Conservation (phyloP, 2,329 filamentous ascomycete genomes). For the Talaromyces islandicus region DNA sequence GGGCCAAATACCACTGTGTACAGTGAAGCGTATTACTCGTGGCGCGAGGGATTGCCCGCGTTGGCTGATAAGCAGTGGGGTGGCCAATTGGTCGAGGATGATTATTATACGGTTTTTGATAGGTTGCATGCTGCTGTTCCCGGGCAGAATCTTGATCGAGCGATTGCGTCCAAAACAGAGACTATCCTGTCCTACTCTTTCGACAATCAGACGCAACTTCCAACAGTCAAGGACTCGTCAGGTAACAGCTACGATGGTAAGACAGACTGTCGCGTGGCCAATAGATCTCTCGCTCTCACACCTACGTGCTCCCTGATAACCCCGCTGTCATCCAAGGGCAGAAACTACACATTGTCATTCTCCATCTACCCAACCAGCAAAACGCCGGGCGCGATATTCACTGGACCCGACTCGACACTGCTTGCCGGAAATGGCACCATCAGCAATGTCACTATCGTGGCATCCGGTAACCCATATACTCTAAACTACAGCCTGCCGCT, state of each 20-base stretch:
- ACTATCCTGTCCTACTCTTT: constrained; percentile 43
- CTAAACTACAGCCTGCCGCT: constrained; percentile 38
- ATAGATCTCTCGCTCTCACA: constrained; percentile 26
- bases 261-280: constrained; percentile 27
- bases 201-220: constrained; percentile 21
- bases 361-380: constrained; percentile 29
- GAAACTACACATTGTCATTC: constrained; percentile 50
- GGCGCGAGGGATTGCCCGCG: constrained; percentile 41
- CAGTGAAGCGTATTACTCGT: constrained; percentile 45
- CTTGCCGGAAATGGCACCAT: constrained; percentile 26
- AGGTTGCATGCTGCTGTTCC: constrained; percentile 37
- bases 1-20: constrained; percentile 45
- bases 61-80: constrained; percentile 52
- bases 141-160: constrained; percentile 44
- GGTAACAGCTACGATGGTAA: constrained; percentile 29
- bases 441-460: constrained; percentile 33
- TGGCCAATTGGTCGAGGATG: constrained; percentile 37
- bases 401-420: constrained; percentile 40
- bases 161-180: constrained; percentile 32
- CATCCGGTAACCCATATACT: constrained; percentile 32
- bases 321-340: constrained; percentile 47
- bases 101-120: constrained; percentile 37
- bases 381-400: constrained; percentile 36
- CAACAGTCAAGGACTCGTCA: constrained; percentile 19
- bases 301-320: constrained; percentile 40